phyloP scores from a whole-genome alignment of 345 rosid genomes.

The Brassica juncea region DNA sequence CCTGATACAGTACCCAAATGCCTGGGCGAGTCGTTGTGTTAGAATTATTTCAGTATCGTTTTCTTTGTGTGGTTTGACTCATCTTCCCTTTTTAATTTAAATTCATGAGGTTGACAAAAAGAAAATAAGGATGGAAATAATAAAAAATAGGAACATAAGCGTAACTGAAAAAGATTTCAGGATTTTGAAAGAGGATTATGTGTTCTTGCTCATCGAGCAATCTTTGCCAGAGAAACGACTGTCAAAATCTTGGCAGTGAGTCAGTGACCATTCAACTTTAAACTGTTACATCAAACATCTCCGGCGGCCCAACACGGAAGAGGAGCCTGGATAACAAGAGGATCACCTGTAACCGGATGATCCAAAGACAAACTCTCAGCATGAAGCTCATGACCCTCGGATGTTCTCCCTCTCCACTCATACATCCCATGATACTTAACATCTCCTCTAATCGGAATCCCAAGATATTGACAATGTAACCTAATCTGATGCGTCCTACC shows the following conservation, averaged over 20 bases:
- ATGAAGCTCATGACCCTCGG: conserved; percentile 74
- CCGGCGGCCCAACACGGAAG: conserved; percentile 62
- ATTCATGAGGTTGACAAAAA: neutral
- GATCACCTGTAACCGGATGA: conserved; percentile 64
- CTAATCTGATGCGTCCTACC: conserved; percentile 96
- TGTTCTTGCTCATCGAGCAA: neutral
- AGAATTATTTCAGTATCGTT: neutral
- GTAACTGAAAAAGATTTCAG: neutral
- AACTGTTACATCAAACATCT: neutral
- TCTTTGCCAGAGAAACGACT: neutral
- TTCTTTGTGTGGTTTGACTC: no score
- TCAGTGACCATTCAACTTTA: neutral
- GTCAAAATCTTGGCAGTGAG: neutral
- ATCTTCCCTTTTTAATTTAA: no score
- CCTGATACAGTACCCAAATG: no score
- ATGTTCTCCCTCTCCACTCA: conserved; percentile 64
- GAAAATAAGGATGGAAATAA: neutral
- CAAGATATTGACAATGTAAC: conserved; percentile 86
- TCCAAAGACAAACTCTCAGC: conserved; percentile 80
- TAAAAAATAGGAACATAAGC: neutral
- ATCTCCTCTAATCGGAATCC: conserved; percentile 78
- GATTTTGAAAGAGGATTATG: neutral
- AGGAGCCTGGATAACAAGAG: conserved; percentile 55
- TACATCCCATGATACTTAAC: conserved; percentile 82
- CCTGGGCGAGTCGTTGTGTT: no score